phyloP scores from a whole-genome alignment of 208 protist species.

The Porcisia deanei region DNA sequence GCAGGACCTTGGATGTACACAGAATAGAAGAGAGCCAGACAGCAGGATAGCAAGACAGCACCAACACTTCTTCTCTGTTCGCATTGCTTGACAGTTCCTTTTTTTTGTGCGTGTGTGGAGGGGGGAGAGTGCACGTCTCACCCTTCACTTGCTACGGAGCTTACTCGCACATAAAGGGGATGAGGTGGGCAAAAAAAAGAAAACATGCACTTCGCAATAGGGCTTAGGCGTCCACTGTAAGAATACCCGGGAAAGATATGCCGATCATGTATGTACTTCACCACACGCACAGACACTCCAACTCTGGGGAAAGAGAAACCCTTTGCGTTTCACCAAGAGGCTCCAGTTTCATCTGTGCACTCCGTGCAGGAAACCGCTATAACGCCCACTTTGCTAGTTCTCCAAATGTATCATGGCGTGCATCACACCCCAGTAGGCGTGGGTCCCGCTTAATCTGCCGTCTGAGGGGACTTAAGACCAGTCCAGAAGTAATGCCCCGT shows the following conservation, averaged over 20 bases:
- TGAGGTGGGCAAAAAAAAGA: background rate
- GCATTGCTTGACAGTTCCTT: background rate
- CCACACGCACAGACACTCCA: too few species aligned
- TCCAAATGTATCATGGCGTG: background rate
- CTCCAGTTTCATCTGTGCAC: too few species aligned
- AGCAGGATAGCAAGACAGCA: too few species aligned
- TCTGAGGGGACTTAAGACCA: conserved; percentile 47
- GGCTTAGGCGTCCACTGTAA: too few species aligned
- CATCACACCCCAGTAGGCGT: conserved; percentile 6
- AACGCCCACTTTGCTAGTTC: background rate
- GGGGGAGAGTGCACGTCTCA: background rate
- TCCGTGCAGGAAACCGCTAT: too few species aligned
- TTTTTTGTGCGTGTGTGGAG: background rate
- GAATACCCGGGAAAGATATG: too few species aligned
- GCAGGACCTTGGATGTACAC: too few species aligned
- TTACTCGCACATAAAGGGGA: background rate
- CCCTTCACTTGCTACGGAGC: too few species aligned
- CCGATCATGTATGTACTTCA: too few species aligned
- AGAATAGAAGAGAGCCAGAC: too few species aligned
- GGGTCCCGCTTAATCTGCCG: background rate
- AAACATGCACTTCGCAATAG: background rate
- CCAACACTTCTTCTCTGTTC: background rate
- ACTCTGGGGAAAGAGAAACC: too few species aligned
- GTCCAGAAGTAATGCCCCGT: conserved; percentile 89
- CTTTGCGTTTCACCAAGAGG: too few species aligned